Evolutionary conservation across 2,329 filamentous ascomycete species (phyloP).

Genomic region (Penicillium brevicompactum): DNA sequence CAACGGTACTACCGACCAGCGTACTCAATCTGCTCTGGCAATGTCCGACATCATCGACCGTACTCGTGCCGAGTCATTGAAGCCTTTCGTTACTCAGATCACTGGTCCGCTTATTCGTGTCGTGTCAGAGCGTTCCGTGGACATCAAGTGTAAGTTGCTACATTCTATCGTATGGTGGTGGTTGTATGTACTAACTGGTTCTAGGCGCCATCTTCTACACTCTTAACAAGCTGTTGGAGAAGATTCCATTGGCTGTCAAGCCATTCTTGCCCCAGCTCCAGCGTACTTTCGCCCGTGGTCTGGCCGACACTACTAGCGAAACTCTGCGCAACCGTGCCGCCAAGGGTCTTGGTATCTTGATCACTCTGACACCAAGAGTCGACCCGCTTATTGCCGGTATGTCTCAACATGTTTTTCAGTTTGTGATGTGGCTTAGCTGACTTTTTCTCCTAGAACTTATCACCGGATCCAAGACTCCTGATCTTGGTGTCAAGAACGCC

Average conservation of each 20-base stretch:
- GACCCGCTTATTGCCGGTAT: conserved; percentile 78
- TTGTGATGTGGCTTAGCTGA: conserved; percentile 6
- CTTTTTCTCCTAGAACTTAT: conserved; percentile 69
- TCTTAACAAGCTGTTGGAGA: conserved; percentile 91
- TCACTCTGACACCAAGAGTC: conserved; percentile 91
- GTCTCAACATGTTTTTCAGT: conserved; percentile 8
- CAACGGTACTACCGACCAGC: conserved; percentile 91
- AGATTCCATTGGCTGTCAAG: conserved; percentile 93
- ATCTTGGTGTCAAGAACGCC: conserved; percentile 84
- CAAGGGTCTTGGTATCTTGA: conserved; percentile 90
- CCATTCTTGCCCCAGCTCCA: conserved; percentile 96
- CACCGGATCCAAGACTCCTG: conserved; percentile 88
- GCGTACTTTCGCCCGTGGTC: conserved; percentile 92
- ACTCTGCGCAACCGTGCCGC: conserved; percentile 83
- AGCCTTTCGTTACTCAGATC: conserved; percentile 95
- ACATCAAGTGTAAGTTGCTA: conserved; percentile 70
- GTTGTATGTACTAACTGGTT: conserved; percentile 20
- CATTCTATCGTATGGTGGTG: not conserved
- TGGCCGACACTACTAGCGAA: conserved; percentile 92
- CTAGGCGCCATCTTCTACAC: conserved; percentile 86
- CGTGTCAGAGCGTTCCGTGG: conserved; percentile 91
- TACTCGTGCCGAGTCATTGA: conserved; percentile 81
- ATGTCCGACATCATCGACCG: conserved; percentile 96
- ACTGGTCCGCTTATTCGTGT: conserved; percentile 97
- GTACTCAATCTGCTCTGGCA: conserved; percentile 85